Conservation (phyloP, 345 rosid genomes). For the Eucalyptus erythrocorys region DNA sequence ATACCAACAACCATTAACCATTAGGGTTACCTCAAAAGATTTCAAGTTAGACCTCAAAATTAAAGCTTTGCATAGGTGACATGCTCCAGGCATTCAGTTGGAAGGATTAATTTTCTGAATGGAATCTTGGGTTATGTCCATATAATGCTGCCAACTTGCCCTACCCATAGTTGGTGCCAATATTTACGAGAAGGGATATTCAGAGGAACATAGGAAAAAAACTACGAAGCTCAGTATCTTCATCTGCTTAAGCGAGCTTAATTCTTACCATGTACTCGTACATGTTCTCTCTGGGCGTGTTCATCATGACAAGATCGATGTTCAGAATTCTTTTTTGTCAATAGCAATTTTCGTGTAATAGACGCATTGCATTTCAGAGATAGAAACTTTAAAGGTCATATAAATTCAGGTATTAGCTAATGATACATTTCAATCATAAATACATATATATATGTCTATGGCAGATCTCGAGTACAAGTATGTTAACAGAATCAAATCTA, state of each 20-base stretch:
- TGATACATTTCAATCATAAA: background rate
- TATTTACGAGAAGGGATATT: background rate
- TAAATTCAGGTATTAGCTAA: background rate
- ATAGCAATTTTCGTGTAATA: background rate
- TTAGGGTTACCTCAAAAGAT: background rate
- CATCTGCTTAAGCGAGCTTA: background rate
- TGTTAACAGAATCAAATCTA: background rate
- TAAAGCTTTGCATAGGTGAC: background rate
- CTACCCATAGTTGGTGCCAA: background rate
- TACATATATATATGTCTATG: background rate
- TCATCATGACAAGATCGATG: background rate
- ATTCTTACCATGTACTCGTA: background rate
- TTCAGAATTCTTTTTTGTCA: background rate
- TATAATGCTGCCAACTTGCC: background rate
- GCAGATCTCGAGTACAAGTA: background rate
- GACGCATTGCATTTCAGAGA: background rate
- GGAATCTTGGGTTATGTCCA: background rate
- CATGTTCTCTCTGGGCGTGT: background rate
- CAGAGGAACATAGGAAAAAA: background rate
- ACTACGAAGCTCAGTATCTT: background rate
- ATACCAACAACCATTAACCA: background rate
- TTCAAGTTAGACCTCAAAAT: background rate
- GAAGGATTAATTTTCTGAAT: background rate
- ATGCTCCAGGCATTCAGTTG: background rate
- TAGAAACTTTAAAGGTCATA: background rate